Evolutionary conservation across 2,329 filamentous ascomycete species (phyloP), one percentile per base, ranked within the genome.

Genomic region (Phialemoniopsis sp.): DNA sequence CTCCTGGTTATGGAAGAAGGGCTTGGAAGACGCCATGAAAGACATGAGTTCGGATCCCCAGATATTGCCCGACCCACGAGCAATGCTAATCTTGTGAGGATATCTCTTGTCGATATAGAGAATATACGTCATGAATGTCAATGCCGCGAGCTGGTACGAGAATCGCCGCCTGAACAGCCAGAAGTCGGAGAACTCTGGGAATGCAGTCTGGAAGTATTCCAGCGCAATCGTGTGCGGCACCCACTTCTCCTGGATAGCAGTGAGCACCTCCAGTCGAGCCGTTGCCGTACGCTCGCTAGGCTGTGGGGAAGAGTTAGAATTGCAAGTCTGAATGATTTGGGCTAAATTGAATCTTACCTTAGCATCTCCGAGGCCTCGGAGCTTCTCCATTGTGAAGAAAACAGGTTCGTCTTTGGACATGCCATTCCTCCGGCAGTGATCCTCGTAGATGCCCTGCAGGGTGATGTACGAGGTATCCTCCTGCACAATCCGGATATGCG

Each of bases 101-200:
- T 93, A 95, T 21, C 93, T 87, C 60, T 89, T 89, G 59, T 91
- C 89, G 82, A 98, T 97, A 67, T 91, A 91, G 69, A 99, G 85
- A 43, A 96, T 85, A 59, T 97, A 98, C 4, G 93, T 97, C 86
- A 98, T 95, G 68, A 98, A 98, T 1, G 93, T 95, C 47, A 97
- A 76, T 2, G 90, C 82, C 15, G 93, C 91, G 45, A 95, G 83
- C 65, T 98, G 93, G 70, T 97, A 96, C 16, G 89, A 87, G 67
- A 98, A 95, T 49, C 95, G 90, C 43, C 90, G 84, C 43, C 93
- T 87, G 87, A 99, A 99, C 42, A 98, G 78, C 89, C 91, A 98
- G 72, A 97, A 96, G 54, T 96, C 90, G 34, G 87, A 80, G 62
- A 88, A 98, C 46, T 87, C 85, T 21, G 89, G 86, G 66, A 93